These are phyloP conservation scores for Anthostomella pinea DNA, from an alignment of 2,329 filamentous ascomycete species.

Conservation along the genomic window DNA sequence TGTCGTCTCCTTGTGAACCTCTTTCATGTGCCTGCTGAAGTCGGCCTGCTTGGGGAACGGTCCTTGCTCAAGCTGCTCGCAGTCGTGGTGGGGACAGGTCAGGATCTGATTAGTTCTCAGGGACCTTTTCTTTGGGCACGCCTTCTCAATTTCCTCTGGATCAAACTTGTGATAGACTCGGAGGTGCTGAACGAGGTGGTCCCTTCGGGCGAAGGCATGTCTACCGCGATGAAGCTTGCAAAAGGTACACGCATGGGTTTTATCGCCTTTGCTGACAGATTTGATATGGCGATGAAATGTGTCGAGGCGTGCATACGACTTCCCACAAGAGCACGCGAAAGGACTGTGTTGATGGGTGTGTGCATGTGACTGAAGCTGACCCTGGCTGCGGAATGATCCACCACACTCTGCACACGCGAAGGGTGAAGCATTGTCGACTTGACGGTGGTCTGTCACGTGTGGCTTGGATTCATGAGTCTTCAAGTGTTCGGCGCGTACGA, in stretches of 20 bases:
- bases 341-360: slow-evolving; percentile 13
- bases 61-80: slow-evolving; percentile 10
- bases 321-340: slow-evolving; percentile 23
- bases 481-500: not conserved
- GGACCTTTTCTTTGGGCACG: not conserved
- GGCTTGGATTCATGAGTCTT: not conserved
- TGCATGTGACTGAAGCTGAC: slow-evolving; percentile 6
- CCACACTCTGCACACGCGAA: slow-evolving; percentile 17
- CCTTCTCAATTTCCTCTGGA: slow-evolving; percentile 5
- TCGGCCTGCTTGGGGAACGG: slow-evolving; percentile 24
- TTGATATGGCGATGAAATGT: slow-evolving; percentile 27
- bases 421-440: slow-evolving; percentile 2
- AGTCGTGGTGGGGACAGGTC: slow-evolving; percentile 23
- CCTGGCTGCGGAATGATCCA: not conserved
- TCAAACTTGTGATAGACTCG: slow-evolving; percentile 35
- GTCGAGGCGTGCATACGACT: slow-evolving; percentile 26
- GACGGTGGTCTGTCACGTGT: slow-evolving; percentile 13
- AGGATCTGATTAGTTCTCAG: not conserved
- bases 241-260: slow-evolving; percentile 28
- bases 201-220: slow-evolving; percentile 34
- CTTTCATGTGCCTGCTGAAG: slow-evolving; percentile 36
- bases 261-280: slow-evolving; percentile 10
- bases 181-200: slow-evolving; percentile 38
- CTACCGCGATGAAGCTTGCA: slow-evolving; percentile 33
- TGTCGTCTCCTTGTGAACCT: slow-evolving; percentile 32